Evolutionary conservation across 139 green algal genomes (phyloP), one percentile per base, ranked within the genome.

Genomic region (Closterium sp.): DNA sequence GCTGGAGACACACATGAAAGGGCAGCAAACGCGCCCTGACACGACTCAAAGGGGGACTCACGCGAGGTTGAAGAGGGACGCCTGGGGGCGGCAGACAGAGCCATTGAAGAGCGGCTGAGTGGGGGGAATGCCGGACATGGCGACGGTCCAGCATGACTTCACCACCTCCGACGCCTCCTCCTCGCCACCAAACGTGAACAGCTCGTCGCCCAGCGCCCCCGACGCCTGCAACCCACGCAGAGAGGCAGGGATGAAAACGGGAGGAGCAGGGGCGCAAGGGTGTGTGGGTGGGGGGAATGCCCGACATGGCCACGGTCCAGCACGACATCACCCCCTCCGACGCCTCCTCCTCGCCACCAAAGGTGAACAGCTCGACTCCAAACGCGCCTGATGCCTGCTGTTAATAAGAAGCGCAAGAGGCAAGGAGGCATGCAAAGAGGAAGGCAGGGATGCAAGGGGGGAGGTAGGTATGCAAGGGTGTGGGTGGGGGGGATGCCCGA

Each of bases 401-500:
- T 83, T 10, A 10, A 16, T 28, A 83, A 83, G 64, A 10, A 83
- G 12, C 10, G 64, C 12, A 83, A 10, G 16, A 83, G 64, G n/a
- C n/a, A n/a, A n/a, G n/a, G n/a, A 32, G 19, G 55, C n/a, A 84
- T 21, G 30, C 32, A 8, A 25, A 25, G 23, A 19, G n/a, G 35
- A 33, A 87, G 34, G n/a, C n/a, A 33, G 83, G 0, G 89, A 89
- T 10, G 33, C 33, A 1, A 28, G 30, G 30, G 35, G 36, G 23
- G 32, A 98, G 95, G 81, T 93, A 96, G 33, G 95, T 96, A 93
- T 98, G 98, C 94, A 98, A 99, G 38, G 98, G 94, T 16, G 91
- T 96, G 84, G 16, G 86, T 92, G 10, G 97, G 94, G 19, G 97
- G 97, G 28, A 98, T 94, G 76, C 97, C 97, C 35, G 95, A 96